Evolutionary conservation across 345 rosid genomes (phyloP), one percentile per base, ranked within the genome.

Genomic region (Murraya koenigii): DNA sequence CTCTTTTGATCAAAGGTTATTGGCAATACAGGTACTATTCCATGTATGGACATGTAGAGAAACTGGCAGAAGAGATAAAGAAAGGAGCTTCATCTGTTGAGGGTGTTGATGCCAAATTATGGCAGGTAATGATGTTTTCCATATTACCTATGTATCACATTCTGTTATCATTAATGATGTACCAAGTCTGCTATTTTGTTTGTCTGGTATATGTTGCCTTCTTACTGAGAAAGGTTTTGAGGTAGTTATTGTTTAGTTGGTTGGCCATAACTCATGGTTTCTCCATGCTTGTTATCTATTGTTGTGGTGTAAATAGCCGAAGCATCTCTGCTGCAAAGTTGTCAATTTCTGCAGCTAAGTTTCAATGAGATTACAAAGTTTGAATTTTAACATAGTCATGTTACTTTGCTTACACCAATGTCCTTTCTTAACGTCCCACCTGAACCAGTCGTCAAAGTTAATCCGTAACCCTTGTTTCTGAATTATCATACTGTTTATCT

Each of bases 21-120:
- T 77, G 65, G 69, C 39, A 64, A 68, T 82, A 39, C 84, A 94
- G 98, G 86, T 94, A 93, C 88, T 93, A 94, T 86, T 93, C 98
- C 82, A 94, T 93, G 98, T 93, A 94, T 60, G 98, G 98, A 35
- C 98, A 94, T 79, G 97, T 94, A 30, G 95, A 90, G 90, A 91
- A 82, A 83, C 84, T 94, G 80, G 98, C 98, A 33, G 97, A 94
- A 85, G 97, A 93, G 81, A 93, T 94, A 68, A 85, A 87, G 90
- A 93, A 91, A 84, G 98, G 97, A 7, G 95, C 97, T 86, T 88
- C 93, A 76, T 91, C 97, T 74, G 93, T 94, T 80, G 97, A 91
- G 86, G 98, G 98, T 62, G 98, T 94, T 83, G 98, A 94, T 81
- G 97, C 94, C 86, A 87, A 86, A 85, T 73, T 94, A 75, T 93